These are phyloP conservation scores for Magnaporthiopsis poae DNA, from an alignment of 2,329 filamentous ascomycete genomes.

Conservation along the genomic window DNA sequence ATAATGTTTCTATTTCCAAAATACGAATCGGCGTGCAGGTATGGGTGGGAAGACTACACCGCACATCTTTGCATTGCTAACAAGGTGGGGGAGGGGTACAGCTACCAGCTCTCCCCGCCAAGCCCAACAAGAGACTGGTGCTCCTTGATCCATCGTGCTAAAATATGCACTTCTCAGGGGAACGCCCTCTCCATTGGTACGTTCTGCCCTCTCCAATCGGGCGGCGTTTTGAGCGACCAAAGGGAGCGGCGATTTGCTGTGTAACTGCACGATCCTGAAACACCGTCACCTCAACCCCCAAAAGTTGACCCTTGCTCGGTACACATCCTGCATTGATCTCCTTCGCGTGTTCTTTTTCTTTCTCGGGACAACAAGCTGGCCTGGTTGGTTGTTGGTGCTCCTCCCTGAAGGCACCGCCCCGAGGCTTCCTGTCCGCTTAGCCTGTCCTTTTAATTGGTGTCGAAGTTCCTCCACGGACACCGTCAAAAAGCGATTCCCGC, in stretches of 20 bases:
- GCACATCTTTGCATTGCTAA: not conserved
- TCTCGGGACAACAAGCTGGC: not conserved
- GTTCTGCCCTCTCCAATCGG: not conserved
- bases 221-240: not conserved
- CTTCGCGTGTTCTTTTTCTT: not conserved
- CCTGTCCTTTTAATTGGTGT: not conserved
- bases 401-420: too few species aligned
- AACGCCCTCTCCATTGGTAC: not conserved
- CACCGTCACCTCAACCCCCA: not conserved
- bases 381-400: not conserved
- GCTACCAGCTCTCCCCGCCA: not conserved
- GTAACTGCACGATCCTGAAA: not conserved
- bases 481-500: too few species aligned
- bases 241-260: not conserved
- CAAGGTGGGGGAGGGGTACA: not conserved
- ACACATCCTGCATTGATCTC: not conserved
- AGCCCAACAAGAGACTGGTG: not conserved
- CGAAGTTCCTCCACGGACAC: too few species aligned
- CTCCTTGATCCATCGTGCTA: not conserved
- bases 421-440: not conserved
- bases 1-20: not conserved
- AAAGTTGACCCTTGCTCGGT: not conserved
- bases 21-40: not conserved
- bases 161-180: not conserved
- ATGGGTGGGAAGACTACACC: too few species aligned